Evolutionary conservation across 345 rosid genomes (phyloP), one percentile per base, ranked within the genome.

Genomic region (Corchorus capsularis): DNA sequence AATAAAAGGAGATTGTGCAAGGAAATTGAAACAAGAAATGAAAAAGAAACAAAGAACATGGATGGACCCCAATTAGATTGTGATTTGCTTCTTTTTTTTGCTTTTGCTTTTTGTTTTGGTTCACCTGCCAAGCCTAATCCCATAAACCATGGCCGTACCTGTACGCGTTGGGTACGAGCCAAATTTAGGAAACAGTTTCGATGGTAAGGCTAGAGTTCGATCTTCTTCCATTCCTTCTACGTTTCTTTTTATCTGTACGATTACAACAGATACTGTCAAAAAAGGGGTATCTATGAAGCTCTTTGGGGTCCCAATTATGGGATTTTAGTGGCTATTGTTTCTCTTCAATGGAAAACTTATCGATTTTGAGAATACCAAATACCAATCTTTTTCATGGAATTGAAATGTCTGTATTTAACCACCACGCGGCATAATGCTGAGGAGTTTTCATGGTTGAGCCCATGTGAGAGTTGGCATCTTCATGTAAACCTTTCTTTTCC

Each of bases 401-500:
- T 12, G 8, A 2, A 62, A 34, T 22, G 55, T 55, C 57, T 27
- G n/a, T 16, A 43, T 27, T 37, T 9, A 60, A 64, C 54, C 70
- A 62, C 11, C 50, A 59, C 61, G 22, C 60, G 68, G 69, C 60
- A 27, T 39, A 27, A 27, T 8, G 63, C 3, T 6, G 47, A 1
- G 47, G 47, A 8, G 41, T 15, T 17, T 49, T 34, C 57, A 49
- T 14, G 10, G 69, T 34, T 49, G 50, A 52, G 8, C 32, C 75
- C 80, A 70, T 62, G 75, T 77, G 63, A 50, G 63, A 50, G 60
- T 35, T 7, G 17, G 35, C 37, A 61, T 76, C 74, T 39, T 27
- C 27, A 27, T 27, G 1, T 27, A 54, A 5, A 20, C 2, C n/a
- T 12, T 2, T 9, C 27, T 37, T 63, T n/a, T 37, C 14, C 13